Evolutionary conservation across 176 grass and related monocot species (phyloP).

Genomic region (Raddia distichophylla): DNA sequence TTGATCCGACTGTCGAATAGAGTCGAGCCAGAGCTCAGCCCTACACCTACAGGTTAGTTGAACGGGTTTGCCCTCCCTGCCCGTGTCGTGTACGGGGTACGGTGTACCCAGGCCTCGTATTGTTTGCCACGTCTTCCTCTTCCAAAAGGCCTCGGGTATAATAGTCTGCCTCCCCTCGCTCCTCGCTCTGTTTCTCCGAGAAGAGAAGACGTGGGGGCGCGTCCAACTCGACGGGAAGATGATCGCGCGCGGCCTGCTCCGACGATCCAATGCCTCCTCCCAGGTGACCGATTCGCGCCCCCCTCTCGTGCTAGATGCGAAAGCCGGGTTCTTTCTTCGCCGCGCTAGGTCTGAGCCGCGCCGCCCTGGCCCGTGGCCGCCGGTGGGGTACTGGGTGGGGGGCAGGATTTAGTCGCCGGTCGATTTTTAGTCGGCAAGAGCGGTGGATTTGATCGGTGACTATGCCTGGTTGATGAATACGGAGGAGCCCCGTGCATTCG

Average conservation of each 20-base stretch:
- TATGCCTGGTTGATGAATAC: not conserved
- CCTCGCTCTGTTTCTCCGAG: slow-evolving; percentile 17
- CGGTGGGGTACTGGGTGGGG: not conserved
- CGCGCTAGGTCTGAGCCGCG: not conserved
- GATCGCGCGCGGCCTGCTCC: slow-evolving; percentile 52
- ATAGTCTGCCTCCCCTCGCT: not conserved
- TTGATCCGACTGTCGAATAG: too few relatives aligned
- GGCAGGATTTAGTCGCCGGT: too few relatives aligned
- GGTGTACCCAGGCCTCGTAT: not conserved
- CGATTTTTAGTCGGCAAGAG: not conserved
- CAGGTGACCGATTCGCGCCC: slow-evolving; percentile 33
- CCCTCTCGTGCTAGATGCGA: not conserved
- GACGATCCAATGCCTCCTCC: slow-evolving; percentile 57
- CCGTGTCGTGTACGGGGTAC: too few relatives aligned
- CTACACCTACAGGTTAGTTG: too few relatives aligned
- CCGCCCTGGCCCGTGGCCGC: not conserved
- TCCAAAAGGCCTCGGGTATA: too few relatives aligned
- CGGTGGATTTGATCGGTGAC: not conserved
- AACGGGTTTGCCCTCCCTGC: too few relatives aligned
- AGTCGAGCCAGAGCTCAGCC: too few relatives aligned
- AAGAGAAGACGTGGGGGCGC: not conserved
- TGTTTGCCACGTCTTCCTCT: not conserved
- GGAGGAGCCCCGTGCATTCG: not conserved
- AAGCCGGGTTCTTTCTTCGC: not conserved
- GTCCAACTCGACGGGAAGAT: slow-evolving; percentile 8